Conservation (phyloP, 2,329 filamentous ascomycete genomes). For the Aspergillus costaricaensis region DNA sequence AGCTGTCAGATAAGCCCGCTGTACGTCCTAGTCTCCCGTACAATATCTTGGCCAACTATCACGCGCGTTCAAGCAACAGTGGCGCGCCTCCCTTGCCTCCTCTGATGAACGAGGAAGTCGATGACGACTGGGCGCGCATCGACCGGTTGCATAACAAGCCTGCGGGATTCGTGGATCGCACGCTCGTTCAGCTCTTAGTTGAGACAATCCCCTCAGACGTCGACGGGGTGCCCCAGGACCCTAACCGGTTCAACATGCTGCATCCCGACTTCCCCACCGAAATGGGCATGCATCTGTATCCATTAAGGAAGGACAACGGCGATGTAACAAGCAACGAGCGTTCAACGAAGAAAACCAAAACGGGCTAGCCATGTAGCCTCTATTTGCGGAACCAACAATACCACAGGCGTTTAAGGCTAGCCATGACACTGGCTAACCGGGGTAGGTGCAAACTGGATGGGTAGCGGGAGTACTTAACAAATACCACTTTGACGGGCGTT, state of each 20-base stretch:
- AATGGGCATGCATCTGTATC: conserved; percentile 47
- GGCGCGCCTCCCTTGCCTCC: conserved; percentile 45
- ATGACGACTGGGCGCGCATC: conserved; percentile 48
- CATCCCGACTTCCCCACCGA: conserved; percentile 49
- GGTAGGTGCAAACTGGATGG: neutral
- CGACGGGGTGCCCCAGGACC: conserved; percentile 35
- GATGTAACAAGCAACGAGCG: conserved; percentile 18
- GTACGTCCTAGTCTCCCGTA: conserved; percentile 50
- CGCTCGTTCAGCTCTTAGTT: conserved; percentile 43
- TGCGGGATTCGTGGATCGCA: conserved; percentile 44
- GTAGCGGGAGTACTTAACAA: conserved; percentile 5
- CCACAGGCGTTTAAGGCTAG: conserved; percentile 9
- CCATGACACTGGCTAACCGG: neutral
- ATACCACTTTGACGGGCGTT: conserved; percentile 1
- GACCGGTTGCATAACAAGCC: conserved; percentile 43
- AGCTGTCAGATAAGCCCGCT: conserved; percentile 55
- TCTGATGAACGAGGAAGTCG: conserved; percentile 50
- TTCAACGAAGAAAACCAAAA: conserved; percentile 18
- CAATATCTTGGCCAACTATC: conserved; percentile 49
- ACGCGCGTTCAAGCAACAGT: conserved; percentile 45
- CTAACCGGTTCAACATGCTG: conserved; percentile 41
- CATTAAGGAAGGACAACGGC: conserved; percentile 22
- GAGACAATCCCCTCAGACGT: conserved; percentile 34
- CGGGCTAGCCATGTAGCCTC: conserved; percentile 1
- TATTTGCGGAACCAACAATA: neutral